Conservation (phyloP, 2,329 filamentous ascomycete species). For the Cyclaneusma minus region DNA sequence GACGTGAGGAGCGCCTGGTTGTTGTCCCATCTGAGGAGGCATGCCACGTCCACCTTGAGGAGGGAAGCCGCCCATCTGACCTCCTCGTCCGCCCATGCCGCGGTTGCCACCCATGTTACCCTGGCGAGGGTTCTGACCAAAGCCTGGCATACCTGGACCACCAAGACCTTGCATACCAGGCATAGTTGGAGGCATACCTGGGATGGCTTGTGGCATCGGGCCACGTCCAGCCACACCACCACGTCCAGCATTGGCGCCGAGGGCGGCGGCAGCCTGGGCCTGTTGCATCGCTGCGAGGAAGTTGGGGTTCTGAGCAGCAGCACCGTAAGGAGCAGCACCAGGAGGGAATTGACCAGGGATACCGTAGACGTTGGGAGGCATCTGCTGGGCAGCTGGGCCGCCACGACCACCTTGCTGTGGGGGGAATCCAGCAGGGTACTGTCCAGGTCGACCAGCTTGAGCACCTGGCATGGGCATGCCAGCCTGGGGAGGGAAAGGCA, state of each 20-base stretch:
- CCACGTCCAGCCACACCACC: constrained; percentile 36
- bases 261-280: constrained; percentile 43
- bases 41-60: constrained; percentile 21
- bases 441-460: constrained; percentile 69
- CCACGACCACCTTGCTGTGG: constrained; percentile 80
- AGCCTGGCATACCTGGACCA: constrained; percentile 38
- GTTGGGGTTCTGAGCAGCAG: constrained; percentile 66
- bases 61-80: constrained; percentile 20
- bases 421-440: constrained; percentile 69
- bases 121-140: constrained; percentile 28
- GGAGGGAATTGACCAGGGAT: constrained; percentile 70
- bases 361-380: constrained; percentile 76
- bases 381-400: constrained; percentile 65
- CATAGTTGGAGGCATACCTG: constrained; percentile 61
- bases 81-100: constrained; percentile 20
- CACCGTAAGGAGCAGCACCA: constrained; percentile 57
- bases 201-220: constrained; percentile 47
- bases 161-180: constrained; percentile 33
- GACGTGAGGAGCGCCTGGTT: constrained; percentile 22
- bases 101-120: constrained; percentile 21
- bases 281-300: constrained; percentile 75
- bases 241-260: constrained; percentile 25
- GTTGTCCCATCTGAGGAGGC: constrained; percentile 14
- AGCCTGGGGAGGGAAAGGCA: constrained; percentile 46
- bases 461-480: constrained; percentile 53